Percentiles rank a stretch among this genome's conserved stretches.
Evolutionary conservation across 169 alveolate genomes (phyloP).

Genomic region (Fabrea salina): DNA sequence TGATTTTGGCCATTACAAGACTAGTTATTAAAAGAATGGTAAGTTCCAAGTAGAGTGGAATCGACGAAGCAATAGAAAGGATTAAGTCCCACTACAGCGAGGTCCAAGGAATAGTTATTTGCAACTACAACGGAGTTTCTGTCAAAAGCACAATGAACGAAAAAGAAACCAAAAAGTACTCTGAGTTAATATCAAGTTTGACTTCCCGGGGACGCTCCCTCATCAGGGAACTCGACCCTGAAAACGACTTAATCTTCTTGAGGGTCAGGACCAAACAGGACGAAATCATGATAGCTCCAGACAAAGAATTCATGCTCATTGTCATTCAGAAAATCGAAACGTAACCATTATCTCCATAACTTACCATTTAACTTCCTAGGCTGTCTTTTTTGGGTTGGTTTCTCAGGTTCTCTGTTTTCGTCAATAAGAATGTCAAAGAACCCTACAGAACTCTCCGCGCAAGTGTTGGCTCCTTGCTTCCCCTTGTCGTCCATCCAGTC

Average conservation of each 20-base stretch:
- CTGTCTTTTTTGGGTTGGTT: background rate
- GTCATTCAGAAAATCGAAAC: conserved; percentile 1
- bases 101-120: conserved; percentile 89
- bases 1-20: conserved; percentile 12
- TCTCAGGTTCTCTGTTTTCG: conserved; percentile 20
- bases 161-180: conserved; percentile 45
- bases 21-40: too few species aligned
- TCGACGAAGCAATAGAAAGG: conserved; percentile 91
- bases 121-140: conserved; percentile 84
- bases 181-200: conserved; percentile 49
- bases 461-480: conserved; percentile 75
- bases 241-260: conserved; percentile 79
- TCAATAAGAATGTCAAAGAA: conserved; percentile 54
- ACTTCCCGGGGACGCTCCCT: conserved; percentile 80
- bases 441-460: conserved; percentile 61
- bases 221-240: conserved; percentile 78
- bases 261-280: conserved; percentile 75
- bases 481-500: conserved; percentile 77
- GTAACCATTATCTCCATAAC: conserved; percentile 6
- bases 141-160: conserved; percentile 74
- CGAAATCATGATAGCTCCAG: conserved; percentile 86
- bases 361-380: background rate
- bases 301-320: conserved; percentile 48
- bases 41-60: background rate
- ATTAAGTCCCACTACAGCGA: conserved; percentile 90